A percentile compares a stretch with the other conserved stretches of the same genome.
Conservation (phyloP, 2,329 filamentous ascomycete species). For the Nemania serpens region DNA sequence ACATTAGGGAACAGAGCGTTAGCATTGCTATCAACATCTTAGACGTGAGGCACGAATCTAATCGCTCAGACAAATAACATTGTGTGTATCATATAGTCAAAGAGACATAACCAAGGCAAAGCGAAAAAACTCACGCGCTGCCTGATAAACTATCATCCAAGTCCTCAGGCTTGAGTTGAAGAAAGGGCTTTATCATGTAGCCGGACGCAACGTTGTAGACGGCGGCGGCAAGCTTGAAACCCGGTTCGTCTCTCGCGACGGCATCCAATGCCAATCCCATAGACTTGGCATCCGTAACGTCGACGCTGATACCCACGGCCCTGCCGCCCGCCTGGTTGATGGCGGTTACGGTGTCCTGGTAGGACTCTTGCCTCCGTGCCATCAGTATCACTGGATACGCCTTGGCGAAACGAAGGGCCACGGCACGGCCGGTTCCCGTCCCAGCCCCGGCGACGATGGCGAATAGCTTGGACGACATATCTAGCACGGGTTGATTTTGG, state of each 20-base stretch:
- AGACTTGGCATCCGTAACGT: slow-evolving; percentile 15
- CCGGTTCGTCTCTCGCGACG: slow-evolving; percentile 14
- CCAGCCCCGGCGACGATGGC: slow-evolving; percentile 74
- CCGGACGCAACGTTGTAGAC: slow-evolving; percentile 39
- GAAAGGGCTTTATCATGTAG: slow-evolving; percentile 59
- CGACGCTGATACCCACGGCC: slow-evolving; percentile 19
- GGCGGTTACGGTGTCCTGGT: slow-evolving; percentile 15
- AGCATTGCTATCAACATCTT: background rate
- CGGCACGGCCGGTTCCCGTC: slow-evolving; percentile 58
- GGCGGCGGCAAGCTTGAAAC: slow-evolving; percentile 18
- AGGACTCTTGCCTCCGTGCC: slow-evolving; percentile 17
- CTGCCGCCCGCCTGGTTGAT: slow-evolving; percentile 19
- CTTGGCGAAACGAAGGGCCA: slow-evolving; percentile 21
- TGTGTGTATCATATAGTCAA: too few relatives aligned
- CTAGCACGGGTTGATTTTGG: background rate
- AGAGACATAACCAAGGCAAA: background rate
- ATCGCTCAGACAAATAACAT: too few relatives aligned
- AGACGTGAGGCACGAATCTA: too few relatives aligned
- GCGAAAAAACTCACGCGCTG: slow-evolving; percentile 52
- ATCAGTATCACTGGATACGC: slow-evolving; percentile 24
- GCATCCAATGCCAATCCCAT: slow-evolving; percentile 12
- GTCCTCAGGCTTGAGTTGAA: slow-evolving; percentile 58
- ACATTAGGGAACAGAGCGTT: background rate
- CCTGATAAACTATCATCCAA: slow-evolving; percentile 52
- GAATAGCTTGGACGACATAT: slow-evolving; percentile 56